Percentiles rank a stretch among this genome's conserved stretches.
Evolutionary conservation across 345 rosid species (phyloP).

Genomic region (Balakata baccata): DNA sequence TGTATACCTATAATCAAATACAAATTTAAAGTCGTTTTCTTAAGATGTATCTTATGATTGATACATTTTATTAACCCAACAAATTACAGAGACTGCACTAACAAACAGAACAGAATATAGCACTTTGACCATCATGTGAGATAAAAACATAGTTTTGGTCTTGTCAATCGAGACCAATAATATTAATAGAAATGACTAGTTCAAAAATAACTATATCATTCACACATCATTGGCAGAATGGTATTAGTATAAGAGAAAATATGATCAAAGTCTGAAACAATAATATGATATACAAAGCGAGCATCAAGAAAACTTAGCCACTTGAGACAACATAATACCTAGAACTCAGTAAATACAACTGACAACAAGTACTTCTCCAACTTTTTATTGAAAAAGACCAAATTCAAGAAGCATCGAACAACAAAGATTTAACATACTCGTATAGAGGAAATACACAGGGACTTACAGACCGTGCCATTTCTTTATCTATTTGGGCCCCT

Average conservation of each 20-base stretch:
- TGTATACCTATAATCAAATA: background rate
- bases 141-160: background rate
- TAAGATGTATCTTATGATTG: background rate
- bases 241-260: background rate
- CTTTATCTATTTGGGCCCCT: background rate
- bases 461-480: constrained; percentile 2
- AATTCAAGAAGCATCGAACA: background rate
- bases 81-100: background rate
- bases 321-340: background rate
- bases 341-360: constrained; percentile 6
- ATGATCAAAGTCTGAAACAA: background rate
- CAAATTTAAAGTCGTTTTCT: background rate
- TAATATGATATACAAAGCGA: constrained; percentile 3
- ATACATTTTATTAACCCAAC: background rate
- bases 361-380: background rate
- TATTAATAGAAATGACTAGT: background rate
- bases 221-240: background rate
- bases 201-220: background rate
- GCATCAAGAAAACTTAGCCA: background rate
- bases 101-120: no score
- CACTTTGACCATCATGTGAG: background rate
- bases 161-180: background rate
- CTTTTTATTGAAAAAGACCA: constrained; percentile 1
- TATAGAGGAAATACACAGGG: background rate
- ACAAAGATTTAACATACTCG: background rate